These are phyloP conservation scores for Grigorovia humatica DNA, from an alignment of 805 yeast genomes.

Conservation along the genomic window DNA sequence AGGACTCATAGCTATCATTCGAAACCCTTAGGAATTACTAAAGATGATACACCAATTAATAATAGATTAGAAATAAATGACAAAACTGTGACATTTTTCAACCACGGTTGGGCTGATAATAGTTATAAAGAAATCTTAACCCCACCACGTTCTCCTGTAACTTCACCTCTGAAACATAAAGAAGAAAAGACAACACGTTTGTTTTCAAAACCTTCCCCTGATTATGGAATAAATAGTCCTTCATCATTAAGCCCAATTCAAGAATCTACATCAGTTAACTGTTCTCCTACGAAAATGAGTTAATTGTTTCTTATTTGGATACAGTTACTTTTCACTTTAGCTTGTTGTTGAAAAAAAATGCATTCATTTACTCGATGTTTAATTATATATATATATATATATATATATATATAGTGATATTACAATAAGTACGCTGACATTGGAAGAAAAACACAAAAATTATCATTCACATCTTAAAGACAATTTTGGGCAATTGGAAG, in stretches of 20 bases:
- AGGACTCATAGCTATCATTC: conserved; percentile 26
- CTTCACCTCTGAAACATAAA: conserved; percentile 1
- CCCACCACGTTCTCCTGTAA: conserved; percentile 2
- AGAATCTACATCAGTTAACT: conserved; percentile 24
- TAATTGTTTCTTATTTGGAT: background rate
- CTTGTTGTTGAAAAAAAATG: background rate
- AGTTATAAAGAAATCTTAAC: background rate
- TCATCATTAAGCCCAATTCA: conserved; percentile 25
- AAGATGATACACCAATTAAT: conserved; percentile 24
- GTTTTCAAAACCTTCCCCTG: conserved; percentile 20
- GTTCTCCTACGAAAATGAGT: conserved; percentile 15
- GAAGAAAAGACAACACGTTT: conserved; percentile 5
- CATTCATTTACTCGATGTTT: background rate
- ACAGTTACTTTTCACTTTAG: background rate
- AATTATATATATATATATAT: too few relatives aligned
- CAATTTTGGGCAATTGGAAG: too few relatives aligned
- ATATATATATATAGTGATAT: too few relatives aligned
- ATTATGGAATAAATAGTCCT: conserved; percentile 13
- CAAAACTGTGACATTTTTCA: conserved; percentile 33
- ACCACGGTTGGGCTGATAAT: conserved; percentile 9
- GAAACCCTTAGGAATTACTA: conserved; percentile 21
- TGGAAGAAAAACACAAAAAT: too few relatives aligned
- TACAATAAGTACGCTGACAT: too few relatives aligned
- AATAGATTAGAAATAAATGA: conserved; percentile 29
- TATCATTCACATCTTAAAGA: too few relatives aligned